Base-by-base conservation (phyloP, 1,284 basidiomycete genomes). In the Meira miltonrushii region DNA sequence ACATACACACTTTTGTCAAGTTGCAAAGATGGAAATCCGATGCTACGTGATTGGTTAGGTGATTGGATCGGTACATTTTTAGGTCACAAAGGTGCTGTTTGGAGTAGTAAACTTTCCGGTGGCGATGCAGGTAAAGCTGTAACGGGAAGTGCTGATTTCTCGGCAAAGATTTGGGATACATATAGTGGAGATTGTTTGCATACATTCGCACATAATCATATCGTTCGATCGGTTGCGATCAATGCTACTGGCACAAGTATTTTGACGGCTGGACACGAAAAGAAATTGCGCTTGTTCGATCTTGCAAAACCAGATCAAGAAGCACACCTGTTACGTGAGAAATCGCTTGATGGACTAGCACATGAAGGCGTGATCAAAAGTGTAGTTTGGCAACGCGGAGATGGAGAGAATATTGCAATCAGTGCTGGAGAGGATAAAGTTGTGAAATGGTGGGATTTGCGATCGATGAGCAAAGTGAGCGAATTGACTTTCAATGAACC, bases 21-120 rank as follows among this genome's bases (percentile, higher is more conserved):
- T 28, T 78, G 75, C 69, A 78, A 78, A 48, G 75, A 78, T 40
- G 73, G 75, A 41, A 78, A 77, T 53, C 75, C 75, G 0, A 78
- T 78, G 75, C 66, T 71, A 40, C 54, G 67, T 9, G 66, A 72
- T 61, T 79, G 78, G 79, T 62, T 91, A 54, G 94, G 94, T 28
- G 94, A 98, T 79, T 98, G 94, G 94, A 89, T 96, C 72, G 94
- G 94, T 21, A 97, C 94, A 6, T 98, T 99, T 79, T 83, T 96
- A 15, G 93, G 83, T 80, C 94, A 99, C 82, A 99, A 98, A 79
- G 94, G 94, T 62, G 95, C 95, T 6, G 95, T 98, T 5, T 99
- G 95, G 94, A 88, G 88, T 61, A 89, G 90, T 55, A 95, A 96
- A 80, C 85, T 98, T 60, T 92, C 89, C n/a, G 88, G 44, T 85